Evolutionary conservation across 2,329 filamentous ascomycete genomes (phyloP).

Genomic region (Westerdykella ornata): DNA sequence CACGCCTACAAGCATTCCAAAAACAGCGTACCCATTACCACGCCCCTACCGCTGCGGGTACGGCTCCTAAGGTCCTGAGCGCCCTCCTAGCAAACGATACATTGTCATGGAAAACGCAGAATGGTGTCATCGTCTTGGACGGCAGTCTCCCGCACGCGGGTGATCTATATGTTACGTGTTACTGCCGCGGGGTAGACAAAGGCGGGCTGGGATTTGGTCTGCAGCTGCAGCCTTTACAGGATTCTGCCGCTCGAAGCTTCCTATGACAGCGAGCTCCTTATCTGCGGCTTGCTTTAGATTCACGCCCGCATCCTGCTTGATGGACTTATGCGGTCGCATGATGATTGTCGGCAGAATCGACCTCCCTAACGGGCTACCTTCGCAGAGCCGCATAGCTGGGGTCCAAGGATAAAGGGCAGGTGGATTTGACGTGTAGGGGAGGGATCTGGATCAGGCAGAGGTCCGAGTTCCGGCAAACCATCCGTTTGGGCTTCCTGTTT

Average conservation of each 20-base stretch:
- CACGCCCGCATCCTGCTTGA: constrained; percentile 10
- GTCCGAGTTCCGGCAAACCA: background rate
- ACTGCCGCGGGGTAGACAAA: constrained; percentile 25
- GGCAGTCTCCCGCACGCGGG: background rate
- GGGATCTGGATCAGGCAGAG: constrained; percentile 7
- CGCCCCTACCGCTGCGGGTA: too few species aligned
- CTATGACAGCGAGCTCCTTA: constrained; percentile 21
- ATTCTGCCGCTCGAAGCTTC: constrained; percentile 18
- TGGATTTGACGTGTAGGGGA: constrained; percentile 9
- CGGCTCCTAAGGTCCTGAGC: too few species aligned
- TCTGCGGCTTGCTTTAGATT: constrained; percentile 22
- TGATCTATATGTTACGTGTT: background rate
- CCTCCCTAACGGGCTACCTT: constrained; percentile 3
- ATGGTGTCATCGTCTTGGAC: background rate
- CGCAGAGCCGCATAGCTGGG: constrained; percentile 31
- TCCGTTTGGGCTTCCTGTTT: background rate
- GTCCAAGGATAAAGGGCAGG: constrained; percentile 22
- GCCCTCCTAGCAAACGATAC: background rate
- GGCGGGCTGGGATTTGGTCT: constrained; percentile 14
- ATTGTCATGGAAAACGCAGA: too few species aligned
- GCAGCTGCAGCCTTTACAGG: constrained; percentile 24
- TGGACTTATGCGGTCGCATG: constrained; percentile 21
- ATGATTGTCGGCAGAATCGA: constrained; percentile 16
- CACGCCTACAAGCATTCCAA: too few species aligned
- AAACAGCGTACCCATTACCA: too few species aligned